These are phyloP conservation scores for Rhizopogon vulgaris DNA, from an alignment of 768 basidiomycete species.

Conservation along the genomic window DNA sequence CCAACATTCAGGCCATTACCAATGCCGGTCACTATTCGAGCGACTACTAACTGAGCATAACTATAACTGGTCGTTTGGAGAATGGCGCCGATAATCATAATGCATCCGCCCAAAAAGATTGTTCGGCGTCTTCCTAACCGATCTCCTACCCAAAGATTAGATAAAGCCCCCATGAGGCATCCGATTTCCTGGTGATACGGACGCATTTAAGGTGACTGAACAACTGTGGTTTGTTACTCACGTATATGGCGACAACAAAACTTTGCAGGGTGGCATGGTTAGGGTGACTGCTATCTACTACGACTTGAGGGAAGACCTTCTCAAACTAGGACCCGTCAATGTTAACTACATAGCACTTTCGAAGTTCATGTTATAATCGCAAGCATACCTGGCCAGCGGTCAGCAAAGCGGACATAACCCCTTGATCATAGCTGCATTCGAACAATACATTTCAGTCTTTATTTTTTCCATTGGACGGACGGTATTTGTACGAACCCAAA, in stretches of 20 bases:
- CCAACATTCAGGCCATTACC: slow-evolving; percentile 58
- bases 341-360: neutral
- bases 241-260: slow-evolving; percentile 55
- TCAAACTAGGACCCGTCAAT: slow-evolving; percentile 37
- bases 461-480: neutral
- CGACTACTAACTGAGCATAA: slow-evolving; percentile 57
- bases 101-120: slow-evolving; percentile 49
- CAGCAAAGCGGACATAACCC: slow-evolving; percentile 63
- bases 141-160: slow-evolving; percentile 58
- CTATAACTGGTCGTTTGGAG: slow-evolving; percentile 51
- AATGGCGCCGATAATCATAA: slow-evolving; percentile 61
- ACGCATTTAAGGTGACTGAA: neutral
- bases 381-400: slow-evolving; percentile 42
- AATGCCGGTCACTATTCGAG: slow-evolving; percentile 54
- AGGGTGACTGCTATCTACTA: slow-evolving; percentile 31
- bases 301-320: slow-evolving; percentile 49
- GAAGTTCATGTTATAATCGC: neutral
- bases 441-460: neutral
- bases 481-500: slow-evolving; percentile 39
- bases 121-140: slow-evolving; percentile 51
- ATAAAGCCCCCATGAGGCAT: slow-evolving; percentile 57
- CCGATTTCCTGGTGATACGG: slow-evolving; percentile 47
- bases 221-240: slow-evolving; percentile 18
- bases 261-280: slow-evolving; percentile 51
- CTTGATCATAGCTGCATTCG: slow-evolving; percentile 53